These are phyloP conservation scores for Iris macrosiphon DNA, from an alignment of 106 monocot genomes.

Conservation along the genomic window DNA sequence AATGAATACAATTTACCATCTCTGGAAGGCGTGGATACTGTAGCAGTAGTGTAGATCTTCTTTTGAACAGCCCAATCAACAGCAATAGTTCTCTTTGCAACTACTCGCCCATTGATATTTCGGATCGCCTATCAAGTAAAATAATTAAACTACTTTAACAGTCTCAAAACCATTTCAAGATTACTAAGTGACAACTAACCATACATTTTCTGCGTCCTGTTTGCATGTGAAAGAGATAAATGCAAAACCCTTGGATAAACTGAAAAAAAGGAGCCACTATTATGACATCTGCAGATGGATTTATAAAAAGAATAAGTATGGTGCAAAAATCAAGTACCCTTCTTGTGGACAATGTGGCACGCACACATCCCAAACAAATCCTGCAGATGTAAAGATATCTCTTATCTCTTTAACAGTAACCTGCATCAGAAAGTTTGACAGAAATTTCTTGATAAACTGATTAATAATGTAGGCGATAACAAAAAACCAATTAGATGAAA, in stretches of 20 bases:
- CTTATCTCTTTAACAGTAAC: constrained; percentile 64
- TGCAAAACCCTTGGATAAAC: constrained; percentile 91
- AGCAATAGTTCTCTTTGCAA: constrained; percentile 77
- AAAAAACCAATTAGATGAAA: too few relatives aligned
- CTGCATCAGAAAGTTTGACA: constrained; percentile 29
- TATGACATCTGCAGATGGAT: neutral
- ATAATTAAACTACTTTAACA: neutral
- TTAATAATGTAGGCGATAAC: too few relatives aligned
- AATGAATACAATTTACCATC: constrained; percentile 37
- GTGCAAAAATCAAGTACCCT: constrained; percentile 54
- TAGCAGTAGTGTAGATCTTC: constrained; percentile 62
- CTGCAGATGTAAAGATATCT: constrained; percentile 52
- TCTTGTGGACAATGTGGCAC: constrained; percentile 70
- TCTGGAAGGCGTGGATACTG: constrained; percentile 24
- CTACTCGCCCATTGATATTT: constrained; percentile 60
- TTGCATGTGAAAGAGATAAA: constrained; percentile 94
- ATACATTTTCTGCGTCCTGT: constrained; percentile 86
- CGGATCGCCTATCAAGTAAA: constrained; percentile 60
- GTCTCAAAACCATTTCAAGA: neutral
- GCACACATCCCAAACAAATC: constrained; percentile 87
- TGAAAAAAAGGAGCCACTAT: constrained; percentile 23
- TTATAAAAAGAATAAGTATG: constrained; percentile 2
- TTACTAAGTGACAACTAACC: constrained; percentile 7
- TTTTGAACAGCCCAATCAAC: constrained; percentile 98
- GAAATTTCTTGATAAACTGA: too few relatives aligned